A percentile compares a stretch with the other conserved stretches of the same genome.
phyloP scores from a whole-genome alignment of 1,139 yeast species.

The Kluyveromyces sp. region DNA sequence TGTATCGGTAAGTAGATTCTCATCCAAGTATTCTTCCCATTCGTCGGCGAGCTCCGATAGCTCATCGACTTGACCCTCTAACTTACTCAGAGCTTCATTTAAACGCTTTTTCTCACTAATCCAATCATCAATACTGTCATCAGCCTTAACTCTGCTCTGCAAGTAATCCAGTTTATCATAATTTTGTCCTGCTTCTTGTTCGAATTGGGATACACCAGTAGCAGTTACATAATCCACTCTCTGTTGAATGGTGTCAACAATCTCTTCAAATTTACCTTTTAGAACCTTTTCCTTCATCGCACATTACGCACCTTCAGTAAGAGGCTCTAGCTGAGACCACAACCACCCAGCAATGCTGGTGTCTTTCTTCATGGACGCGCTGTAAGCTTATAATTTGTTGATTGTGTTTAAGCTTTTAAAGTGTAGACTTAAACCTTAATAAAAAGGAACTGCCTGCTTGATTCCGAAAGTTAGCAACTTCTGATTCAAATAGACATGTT shows the following conservation, averaged over 20 bases:
- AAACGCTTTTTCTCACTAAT: slow-evolving; percentile 8
- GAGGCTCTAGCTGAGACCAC: slow-evolving; percentile 6
- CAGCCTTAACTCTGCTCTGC: slow-evolving; percentile 24
- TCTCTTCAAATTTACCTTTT: slow-evolving; percentile 23
- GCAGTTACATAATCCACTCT: slow-evolving; percentile 19
- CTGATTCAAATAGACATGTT: too few relatives aligned
- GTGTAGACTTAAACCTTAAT: not conserved
- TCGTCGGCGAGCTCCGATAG: slow-evolving; percentile 3
- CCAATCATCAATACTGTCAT: slow-evolving; percentile 26
- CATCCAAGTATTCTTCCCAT: not conserved
- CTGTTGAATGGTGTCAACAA: slow-evolving; percentile 18
- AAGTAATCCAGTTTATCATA: slow-evolving; percentile 19
- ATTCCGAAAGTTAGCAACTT: too few relatives aligned
- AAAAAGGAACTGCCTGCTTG: slow-evolving; percentile 14
- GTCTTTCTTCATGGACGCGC: too few relatives aligned
- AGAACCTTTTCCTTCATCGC: slow-evolving; percentile 17
- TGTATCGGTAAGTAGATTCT: slow-evolving; percentile 84
- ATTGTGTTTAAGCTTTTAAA: too few relatives aligned
- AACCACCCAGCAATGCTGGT: too few relatives aligned
- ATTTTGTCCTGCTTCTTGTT: slow-evolving; percentile 18
- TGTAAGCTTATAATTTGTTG: not conserved
- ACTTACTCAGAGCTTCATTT: not conserved
- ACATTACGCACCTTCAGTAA: not conserved
- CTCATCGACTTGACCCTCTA: slow-evolving; percentile 3
- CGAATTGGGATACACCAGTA: slow-evolving; percentile 22